Conservation (phyloP, 495 filamentous ascomycete genomes). For the Aspergillus biplanus region DNA sequence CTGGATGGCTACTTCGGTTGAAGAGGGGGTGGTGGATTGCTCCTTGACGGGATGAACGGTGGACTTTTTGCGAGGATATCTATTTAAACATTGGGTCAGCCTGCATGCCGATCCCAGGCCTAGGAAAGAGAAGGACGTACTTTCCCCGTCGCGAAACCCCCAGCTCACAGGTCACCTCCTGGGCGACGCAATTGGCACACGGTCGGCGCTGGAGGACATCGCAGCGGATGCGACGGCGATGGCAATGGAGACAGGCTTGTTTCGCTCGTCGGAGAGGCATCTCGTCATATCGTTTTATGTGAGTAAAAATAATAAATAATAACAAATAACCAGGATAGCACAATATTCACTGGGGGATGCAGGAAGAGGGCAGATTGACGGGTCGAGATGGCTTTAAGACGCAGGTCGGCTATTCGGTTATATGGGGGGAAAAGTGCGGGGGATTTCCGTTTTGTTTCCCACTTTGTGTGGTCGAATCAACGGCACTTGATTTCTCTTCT, state of each 20-base stretch:
- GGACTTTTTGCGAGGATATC: slow-evolving; percentile 30
- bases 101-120: neutral
- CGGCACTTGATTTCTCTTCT: no score
- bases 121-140: slow-evolving; percentile 24
- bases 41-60: slow-evolving; percentile 1
- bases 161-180: slow-evolving; percentile 45
- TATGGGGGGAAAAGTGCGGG: slow-evolving; percentile 5
- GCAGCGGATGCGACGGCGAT: slow-evolving; percentile 50
- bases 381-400: slow-evolving; percentile 10
- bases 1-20: slow-evolving; percentile 7
- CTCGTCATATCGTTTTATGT: slow-evolving; percentile 5
- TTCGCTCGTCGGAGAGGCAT: slow-evolving; percentile 35
- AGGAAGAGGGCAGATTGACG: neutral
- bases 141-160: slow-evolving; percentile 49
- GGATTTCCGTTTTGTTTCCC: neutral
- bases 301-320: neutral
- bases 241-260: slow-evolving; percentile 50
- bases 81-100: slow-evolving; percentile 1
- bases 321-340: neutral
- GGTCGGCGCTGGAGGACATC: slow-evolving; percentile 50
- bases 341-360: neutral
- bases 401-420: slow-evolving; percentile 18
- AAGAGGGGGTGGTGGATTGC: neutral
- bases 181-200: slow-evolving; percentile 46
- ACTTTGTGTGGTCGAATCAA: no score